Evolutionary conservation across 768 basidiomycete species (phyloP).

Genomic region (Tylopilus subfusipes): DNA sequence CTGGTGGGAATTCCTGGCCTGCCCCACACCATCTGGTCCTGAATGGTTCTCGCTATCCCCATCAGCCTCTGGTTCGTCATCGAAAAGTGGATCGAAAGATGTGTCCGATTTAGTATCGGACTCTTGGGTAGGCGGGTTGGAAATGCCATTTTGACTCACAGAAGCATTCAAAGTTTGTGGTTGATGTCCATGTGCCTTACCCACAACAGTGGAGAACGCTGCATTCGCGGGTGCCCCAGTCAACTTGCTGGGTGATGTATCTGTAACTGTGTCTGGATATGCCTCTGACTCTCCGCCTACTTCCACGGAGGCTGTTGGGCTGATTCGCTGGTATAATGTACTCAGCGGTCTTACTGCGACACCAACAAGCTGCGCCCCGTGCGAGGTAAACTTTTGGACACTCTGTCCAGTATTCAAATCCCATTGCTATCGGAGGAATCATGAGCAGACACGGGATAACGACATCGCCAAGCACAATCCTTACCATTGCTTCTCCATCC

Average conservation of each 20-base stretch:
- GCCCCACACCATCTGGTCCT: constrained; percentile 19
- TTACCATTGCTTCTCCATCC: constrained; percentile 85
- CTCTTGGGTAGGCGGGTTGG: constrained; percentile 31
- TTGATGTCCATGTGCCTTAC: constrained; percentile 15
- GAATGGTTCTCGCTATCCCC: constrained; percentile 36
- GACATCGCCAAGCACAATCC: constrained; percentile 28
- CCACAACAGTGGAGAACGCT: constrained; percentile 14
- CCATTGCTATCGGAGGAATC: constrained; percentile 72
- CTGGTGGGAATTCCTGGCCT: constrained; percentile 14
- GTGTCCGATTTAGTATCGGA: constrained; percentile 72
- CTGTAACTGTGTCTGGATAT: constrained; percentile 11
- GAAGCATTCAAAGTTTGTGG: constrained; percentile 18
- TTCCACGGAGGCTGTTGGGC: constrained; percentile 27
- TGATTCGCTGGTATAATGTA: constrained; percentile 33
- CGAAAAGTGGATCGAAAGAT: constrained; percentile 87
- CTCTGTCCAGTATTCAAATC: constrained; percentile 88
- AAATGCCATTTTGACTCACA: constrained; percentile 23
- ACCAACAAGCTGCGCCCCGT: constrained; percentile 81
- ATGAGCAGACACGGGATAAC: constrained; percentile 3
- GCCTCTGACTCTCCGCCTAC: constrained; percentile 19
- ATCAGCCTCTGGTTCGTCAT: constrained; percentile 71
- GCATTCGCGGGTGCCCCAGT: constrained; percentile 18
- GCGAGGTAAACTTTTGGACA: constrained; percentile 72
- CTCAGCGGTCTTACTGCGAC: constrained; percentile 70
- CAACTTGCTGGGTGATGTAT: too few species aligned